phyloP scores from a whole-genome alignment of 1,284 basidiomycete species.

The Melampsora allii-populina region DNA sequence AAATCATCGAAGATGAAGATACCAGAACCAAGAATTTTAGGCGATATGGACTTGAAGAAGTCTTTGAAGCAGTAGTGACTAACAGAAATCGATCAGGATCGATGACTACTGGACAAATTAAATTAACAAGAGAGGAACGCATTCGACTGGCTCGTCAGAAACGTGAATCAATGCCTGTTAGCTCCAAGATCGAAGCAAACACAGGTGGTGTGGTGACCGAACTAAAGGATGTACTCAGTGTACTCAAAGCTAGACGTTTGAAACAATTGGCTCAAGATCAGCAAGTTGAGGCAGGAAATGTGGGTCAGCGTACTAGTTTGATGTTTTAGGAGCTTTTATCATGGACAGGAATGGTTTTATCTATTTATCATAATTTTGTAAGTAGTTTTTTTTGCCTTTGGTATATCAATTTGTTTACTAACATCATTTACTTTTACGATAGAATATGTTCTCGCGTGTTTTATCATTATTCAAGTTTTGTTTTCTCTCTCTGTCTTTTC shows the following conservation, averaged over 20 bases:
- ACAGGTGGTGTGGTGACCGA: slow-evolving; percentile 17
- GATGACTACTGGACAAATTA: not conserved
- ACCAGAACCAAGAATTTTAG: not conserved
- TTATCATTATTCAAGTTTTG: no score
- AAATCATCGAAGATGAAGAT: not conserved
- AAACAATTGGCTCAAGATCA: not conserved
- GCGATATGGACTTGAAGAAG: slow-evolving; percentile 14
- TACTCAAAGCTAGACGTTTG: slow-evolving; percentile 8
- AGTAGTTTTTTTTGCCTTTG: no score
- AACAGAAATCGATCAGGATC: not conserved
- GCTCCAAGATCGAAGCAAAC: not conserved
- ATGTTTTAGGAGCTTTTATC: no score
- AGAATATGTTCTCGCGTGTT: no score
- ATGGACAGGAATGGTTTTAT: no score
- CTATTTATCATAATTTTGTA: no score
- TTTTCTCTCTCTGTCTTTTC: no score
- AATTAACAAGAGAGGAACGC: slow-evolving; percentile 12
- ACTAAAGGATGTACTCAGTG: slow-evolving; percentile 33
- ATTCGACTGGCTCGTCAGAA: not conserved
- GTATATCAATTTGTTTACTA: no score
- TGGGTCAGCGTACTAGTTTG: no score
- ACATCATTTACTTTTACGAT: no score
- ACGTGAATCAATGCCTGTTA: slow-evolving; percentile 8
- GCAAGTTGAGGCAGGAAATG: no score
- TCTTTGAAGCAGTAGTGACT: slow-evolving; percentile 2